Evolutionary conservation across 768 basidiomycete genomes (phyloP), one percentile per base, ranked within the genome.

Genomic region (Austroboletus festivus): DNA sequence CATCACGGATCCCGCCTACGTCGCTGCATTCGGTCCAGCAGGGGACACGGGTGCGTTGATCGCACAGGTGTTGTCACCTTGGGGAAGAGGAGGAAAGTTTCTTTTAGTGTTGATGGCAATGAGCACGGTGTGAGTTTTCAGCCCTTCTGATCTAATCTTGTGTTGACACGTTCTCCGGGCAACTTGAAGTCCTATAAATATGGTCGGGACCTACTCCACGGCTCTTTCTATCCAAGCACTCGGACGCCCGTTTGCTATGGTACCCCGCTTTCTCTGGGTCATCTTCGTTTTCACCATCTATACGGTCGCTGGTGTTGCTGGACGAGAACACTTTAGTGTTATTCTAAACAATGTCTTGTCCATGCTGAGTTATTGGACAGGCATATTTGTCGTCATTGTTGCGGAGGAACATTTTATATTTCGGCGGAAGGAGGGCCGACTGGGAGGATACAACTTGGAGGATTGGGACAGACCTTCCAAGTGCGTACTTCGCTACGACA

Each of bases 371-470:
- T 76, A 78, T 61, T 77, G 76, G 76, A 67, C 62, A 0, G 70
- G 73, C 1, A 73, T 78, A 54, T 75, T 77, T 48, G 59, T 77
- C 39, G 66, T 78, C 30, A 70, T 78, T 38, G 62, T 76, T 5
- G 59, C 63, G 0, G 75, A 75, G 35, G 76, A 78, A 52, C 76
- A 78, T 47, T 72, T 68, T 52, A 56, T 77, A n/a, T 77, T 76
- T 53, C 62, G 79, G 48, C 52, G 71, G 6, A 60, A 56, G 37
- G 60, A 64, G 0, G 73, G 76, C 10, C 56, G 56, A 3, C 57
- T 79, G 8, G 75, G 73, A 2, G 79, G 79, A n/a, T 81, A 80
- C 50, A 73, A 80, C 50, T 48, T 80, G 46, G 67, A 68, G 15
- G 76, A 72, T 44, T 80, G 75, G 67, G 79, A 80, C 47, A 57